Evolutionary conservation across 2,329 filamentous ascomycete species (phyloP), one percentile per base, ranked within the genome.

Genomic region (Fusarium beomiforme): DNA sequence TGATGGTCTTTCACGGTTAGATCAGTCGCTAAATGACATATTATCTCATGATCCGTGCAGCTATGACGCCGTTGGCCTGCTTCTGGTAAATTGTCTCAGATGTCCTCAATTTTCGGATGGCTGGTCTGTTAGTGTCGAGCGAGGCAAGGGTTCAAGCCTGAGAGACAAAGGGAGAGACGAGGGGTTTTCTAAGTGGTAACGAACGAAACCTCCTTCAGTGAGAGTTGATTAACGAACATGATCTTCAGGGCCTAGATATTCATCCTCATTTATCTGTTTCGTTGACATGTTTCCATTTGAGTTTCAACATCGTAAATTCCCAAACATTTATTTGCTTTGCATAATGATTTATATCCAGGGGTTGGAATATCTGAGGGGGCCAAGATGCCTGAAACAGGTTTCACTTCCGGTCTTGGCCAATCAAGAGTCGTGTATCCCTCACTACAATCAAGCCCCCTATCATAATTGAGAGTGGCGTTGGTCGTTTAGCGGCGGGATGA

Each of bases 301-400:
- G 70, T 70, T 72, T 70, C 66, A 72, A 47, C 50, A n/a, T 41
- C 44, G 44, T 43, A 24, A 42, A 19, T 43, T 55, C 60, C 62
- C 49, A 64, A 46, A 64, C 59, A 55, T 65, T 65, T 65, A 42
- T 64, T 49, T 44, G 53, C 47, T 50, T 34, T 46, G 64, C 61
- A 59, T 61, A 59, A 65, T 21, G 62, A 68, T 44, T 50, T 50
- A 59, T 55, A 70, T 36, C 51, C 64, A 73, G 63, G 72, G 70
- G 64, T 54, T 56, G 47, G 50, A 51, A 44, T 50, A 53, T 44
- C 33, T 64, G 55, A 57, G 55, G 36, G 36, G 54, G 51, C 56
- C 66, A 71, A 55, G 49, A 74, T 74, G 72, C 69, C 74, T 76
- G 74, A 76, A 74, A 76, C 74, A 69, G 59, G 73, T 75, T 76